Base-by-base conservation (phyloP, 164 flowering plant species). In the Chloranthus sessilifolius region DNA sequence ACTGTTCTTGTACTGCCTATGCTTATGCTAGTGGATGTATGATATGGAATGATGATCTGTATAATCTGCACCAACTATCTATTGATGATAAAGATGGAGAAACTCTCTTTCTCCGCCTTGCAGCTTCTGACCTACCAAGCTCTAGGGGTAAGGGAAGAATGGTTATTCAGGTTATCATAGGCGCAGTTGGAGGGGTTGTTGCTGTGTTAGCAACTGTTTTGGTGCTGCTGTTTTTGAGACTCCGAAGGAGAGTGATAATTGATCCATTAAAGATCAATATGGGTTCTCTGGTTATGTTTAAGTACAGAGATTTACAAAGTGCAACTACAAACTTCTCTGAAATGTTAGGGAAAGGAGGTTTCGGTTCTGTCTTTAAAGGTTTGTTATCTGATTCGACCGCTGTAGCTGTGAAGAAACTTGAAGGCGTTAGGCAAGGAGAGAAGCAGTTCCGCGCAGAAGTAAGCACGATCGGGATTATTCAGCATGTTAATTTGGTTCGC, bases 351-450 rank as follows among this genome's bases (percentile, higher is more conserved):
- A n/a, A n/a, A 44, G 85, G 85, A 40, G 73, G 78, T 11, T 77
- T 77, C 44, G 82, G 85, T 50, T 77, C 85, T 23, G 85, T 80
- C 14, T 80, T 74, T 62, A 80, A 74, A 45, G 82, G 82, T 26
- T 43, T 40, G 1, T 39, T 79, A 52, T 58, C 72, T 2, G 75
- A 79, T 56, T 70, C 78, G 8, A 46, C 68, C 49, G 62, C 55
- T 26, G 50, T 77, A 41, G 85, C 82, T 11, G 79, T 77, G 54
- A 80, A 80, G 65, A 73, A 69, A 63, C 80, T 77, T 7, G 74
- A 75, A 56, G n/a, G 55, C 77, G 30, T 19, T 5, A 53, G 65
- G 31, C 85, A 75, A 58, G 80, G 80, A 50, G 82, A 77, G 65
- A 80, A 77, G 64, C 80, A 80, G 48, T 80, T 80, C 50, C 52